Base-by-base conservation (phyloP, 257 asterid genomes). In the Salvia rosmarinus region DNA sequence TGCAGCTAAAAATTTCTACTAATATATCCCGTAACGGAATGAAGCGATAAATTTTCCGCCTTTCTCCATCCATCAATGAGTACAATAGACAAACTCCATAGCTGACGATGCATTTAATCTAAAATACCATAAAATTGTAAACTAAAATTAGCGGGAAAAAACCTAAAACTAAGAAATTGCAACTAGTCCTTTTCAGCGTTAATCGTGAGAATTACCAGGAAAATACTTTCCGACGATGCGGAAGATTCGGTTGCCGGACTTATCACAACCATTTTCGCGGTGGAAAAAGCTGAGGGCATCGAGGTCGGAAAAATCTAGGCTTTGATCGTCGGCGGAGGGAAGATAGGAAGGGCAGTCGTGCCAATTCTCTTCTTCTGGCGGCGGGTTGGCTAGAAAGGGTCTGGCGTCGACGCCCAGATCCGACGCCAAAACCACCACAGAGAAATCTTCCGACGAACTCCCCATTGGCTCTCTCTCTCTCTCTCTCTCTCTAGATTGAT, bases 141-240 rank as follows among this genome's bases (percentile, higher is more conserved):
- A 13, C 12, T 12, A 21, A 23, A 64, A 21, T 11, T 64, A 43
- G 67, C 51, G 9, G 51, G 34, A 37, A 60, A 55, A 66, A 3
- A 37, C 68, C 58, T 72, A 51, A 60, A 35, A 9, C 4, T 30
- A 40, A 58, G 46, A 28, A 61, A 19, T 9, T 17, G 50, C n/a
- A 16, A 50, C 21, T 6, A 66, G 9, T 46, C 39, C 0, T 28
- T 14, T 59, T 2, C n/a, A 30, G 39, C 21, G 49, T 4, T 1
- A 43, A 39, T 6, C 4, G 59, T 1, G 51, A 35, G 21, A 81
- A 75, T 55, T 85, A 94, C 97, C 99, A 1, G 96, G 96, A 55
- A 94, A 94, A 76, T 91, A 86, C 83, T 91, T 94, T 17, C 99
- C 99, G 58, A 94, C 89, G 72, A 94, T 82, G 55, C 96, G 99